phyloP scores from a whole-genome alignment of 768 basidiomycete genomes.

The Hydnomerulius pinastri region DNA sequence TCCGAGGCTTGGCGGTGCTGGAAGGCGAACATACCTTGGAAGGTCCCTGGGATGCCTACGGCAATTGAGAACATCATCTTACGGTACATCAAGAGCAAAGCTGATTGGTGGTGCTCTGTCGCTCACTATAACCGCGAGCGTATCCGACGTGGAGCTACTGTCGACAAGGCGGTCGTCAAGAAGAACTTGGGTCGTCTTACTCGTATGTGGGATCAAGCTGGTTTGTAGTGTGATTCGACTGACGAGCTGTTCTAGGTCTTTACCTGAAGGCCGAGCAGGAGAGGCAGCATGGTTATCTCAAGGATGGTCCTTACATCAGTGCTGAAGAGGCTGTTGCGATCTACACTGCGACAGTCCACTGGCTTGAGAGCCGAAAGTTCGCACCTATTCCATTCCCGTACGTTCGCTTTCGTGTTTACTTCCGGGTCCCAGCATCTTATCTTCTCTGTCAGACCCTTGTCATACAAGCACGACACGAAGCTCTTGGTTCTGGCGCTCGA shows the following conservation, averaged over 20 bases:
- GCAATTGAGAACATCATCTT: conserved; percentile 99
- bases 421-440: conserved; percentile 2
- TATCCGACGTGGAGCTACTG: conserved; percentile 94
- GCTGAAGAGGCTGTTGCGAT: conserved; percentile 99
- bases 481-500: conserved; percentile 94
- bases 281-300: conserved; percentile 96
- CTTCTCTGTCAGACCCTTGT: conserved; percentile 64
- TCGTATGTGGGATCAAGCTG: conserved; percentile 48
- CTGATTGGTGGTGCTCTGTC: conserved; percentile 98
- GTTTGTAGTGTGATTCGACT: background rate
- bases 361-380: conserved; percentile 98
- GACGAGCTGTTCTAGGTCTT: conserved; percentile 49
- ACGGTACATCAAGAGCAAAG: conserved; percentile 98
- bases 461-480: conserved; percentile 99
- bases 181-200: conserved; percentile 99
- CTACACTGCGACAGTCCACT: conserved; percentile 98
- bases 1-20: conserved; percentile 99
- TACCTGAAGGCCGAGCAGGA: conserved; percentile 99
- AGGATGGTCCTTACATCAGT: conserved; percentile 98
- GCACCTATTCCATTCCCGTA: conserved; percentile 98
- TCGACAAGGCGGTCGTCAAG: conserved; percentile 98
- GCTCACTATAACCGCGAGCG: conserved; percentile 98
- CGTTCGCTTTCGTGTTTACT: conserved; percentile 24
- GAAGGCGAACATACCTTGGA: conserved; percentile 99
- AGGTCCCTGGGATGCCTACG: conserved; percentile 99